Percentiles rank a stretch among this genome's conserved stretches.
Evolutionary conservation across 345 rosid species (phyloP).

Genomic region (Melaleuca alternifolia): DNA sequence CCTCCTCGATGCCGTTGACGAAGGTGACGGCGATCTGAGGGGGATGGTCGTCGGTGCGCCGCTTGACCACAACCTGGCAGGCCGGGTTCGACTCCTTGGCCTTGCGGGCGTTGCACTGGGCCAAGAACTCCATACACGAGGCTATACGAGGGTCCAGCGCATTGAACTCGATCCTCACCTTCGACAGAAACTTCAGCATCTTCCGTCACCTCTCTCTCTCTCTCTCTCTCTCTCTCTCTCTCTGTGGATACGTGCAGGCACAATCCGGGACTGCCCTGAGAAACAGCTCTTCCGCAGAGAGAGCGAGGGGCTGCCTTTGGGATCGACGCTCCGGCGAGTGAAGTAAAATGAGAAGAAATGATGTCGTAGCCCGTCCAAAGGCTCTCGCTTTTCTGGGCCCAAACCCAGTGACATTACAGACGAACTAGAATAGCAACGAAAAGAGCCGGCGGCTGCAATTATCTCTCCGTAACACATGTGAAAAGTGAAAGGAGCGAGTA

Average conservation of each 20-base stretch:
- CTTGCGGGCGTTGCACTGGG: conserved; percentile 84
- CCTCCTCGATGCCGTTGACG: conserved; percentile 75
- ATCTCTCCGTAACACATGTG: neutral
- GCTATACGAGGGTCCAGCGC: conserved; percentile 69
- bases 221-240: neutral
- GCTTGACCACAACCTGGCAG: conserved; percentile 78
- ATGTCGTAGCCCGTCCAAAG: neutral
- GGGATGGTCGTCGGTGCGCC: conserved; percentile 75
- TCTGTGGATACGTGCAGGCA: neutral
- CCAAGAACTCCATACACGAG: conserved; percentile 81
- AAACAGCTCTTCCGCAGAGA: neutral
- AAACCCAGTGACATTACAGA: neutral
- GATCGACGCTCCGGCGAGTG: neutral
- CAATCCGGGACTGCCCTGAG: neutral
- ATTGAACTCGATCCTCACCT: conserved; percentile 72
- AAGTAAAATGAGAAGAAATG: neutral
- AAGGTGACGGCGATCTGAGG: conserved; percentile 79
- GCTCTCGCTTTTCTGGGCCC: neutral
- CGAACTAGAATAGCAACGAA: neutral
- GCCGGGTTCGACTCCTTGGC: conserved; percentile 86
- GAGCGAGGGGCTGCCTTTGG: neutral
- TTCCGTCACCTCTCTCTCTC: neutral
- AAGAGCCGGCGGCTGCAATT: neutral
- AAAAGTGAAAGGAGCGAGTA: too few species aligned
- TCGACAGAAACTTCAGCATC: conserved; percentile 89